A percentile compares a stretch with the other conserved stretches of the same genome.
Conservation (phyloP, 768 basidiomycete species). For the Macrolepiota albuminosa region DNA sequence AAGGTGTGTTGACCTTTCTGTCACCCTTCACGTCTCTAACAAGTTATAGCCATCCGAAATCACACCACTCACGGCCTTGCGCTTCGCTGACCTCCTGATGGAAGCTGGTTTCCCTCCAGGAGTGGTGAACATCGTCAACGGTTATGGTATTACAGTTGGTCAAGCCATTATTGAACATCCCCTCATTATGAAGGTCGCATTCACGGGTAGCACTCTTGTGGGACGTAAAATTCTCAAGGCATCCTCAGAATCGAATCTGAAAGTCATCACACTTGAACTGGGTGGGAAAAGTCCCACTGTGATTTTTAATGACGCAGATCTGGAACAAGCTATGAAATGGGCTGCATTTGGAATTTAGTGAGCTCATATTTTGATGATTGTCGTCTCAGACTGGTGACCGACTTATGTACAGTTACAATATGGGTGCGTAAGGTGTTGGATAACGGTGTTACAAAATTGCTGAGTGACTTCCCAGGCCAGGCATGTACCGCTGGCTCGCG, state of each 20-base stretch:
- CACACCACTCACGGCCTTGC: slow-evolving; percentile 58
- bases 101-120: slow-evolving; percentile 72
- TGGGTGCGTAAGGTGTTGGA: slow-evolving; percentile 29
- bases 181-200: slow-evolving; percentile 66
- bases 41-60: slow-evolving; percentile 56
- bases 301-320: slow-evolving; percentile 69
- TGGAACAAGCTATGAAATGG: slow-evolving; percentile 76
- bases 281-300: slow-evolving; percentile 74
- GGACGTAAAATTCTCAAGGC: slow-evolving; percentile 81
- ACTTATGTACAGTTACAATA: slow-evolving; percentile 14
- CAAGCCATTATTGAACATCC: slow-evolving; percentile 57
- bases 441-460: no score
- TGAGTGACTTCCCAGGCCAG: slow-evolving; percentile 32
- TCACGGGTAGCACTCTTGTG: slow-evolving; percentile 76
- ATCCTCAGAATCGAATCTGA: slow-evolving; percentile 76
- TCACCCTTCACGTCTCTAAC: neutral
- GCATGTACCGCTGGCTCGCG: slow-evolving; percentile 79
- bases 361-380: slow-evolving; percentile 19
- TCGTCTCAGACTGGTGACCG: no score
- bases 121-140: slow-evolving; percentile 63
- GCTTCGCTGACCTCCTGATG: slow-evolving; percentile 41
- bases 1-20: slow-evolving; percentile 22
- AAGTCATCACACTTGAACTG: slow-evolving; percentile 78
- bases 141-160: slow-evolving; percentile 57
- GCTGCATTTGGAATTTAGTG: slow-evolving; percentile 64